Base-by-base conservation (phyloP, 345 rosid species). In the Eucalyptus polyanthemos region DNA sequence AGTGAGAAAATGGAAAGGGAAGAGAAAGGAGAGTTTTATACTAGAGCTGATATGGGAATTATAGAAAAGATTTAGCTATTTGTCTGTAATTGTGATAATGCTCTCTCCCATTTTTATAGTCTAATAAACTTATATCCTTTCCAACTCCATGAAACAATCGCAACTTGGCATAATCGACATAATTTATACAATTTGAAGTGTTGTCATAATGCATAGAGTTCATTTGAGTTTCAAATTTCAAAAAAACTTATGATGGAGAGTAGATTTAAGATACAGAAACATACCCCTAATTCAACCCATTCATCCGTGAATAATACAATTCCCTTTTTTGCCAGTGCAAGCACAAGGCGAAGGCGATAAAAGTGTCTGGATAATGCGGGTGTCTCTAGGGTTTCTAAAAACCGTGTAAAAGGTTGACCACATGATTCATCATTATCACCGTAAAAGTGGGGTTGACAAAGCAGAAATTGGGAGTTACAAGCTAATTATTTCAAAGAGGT, bases 121-220 rank as follows among this genome's bases (percentile, higher is more conserved):
- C 13, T 72, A 34, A 34, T 72, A 13, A 19, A 17, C 14, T 9
- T 0, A 5, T 34, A 24, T 37, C 3, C 27, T 72, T 72, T 34
- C 8, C 0, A 34, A 9, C 7, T n/a, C 4, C 42, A 6, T 1
- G 14, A 34, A 34, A 72, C 25, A 34, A 17, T 3, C 2, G 0
- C 6, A 69, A 34, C 14, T 0, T 65, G 37, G 10, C 76, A 65
- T 65, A n/a, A 65, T 65, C 10, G 5, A 31, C 19, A 65, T 14
- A 5, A 65, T 14, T 13, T 65, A 65, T 65, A n/a, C 40, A 65
- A 65, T 65, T 14, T 7, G 17, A n/a, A 65, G 40, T 15, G 37
- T 4, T 65, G 76, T 14, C 3, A n/a, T 31, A 40, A n/a, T 65
- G 17, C 11, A 0, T n/a, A 15, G 17, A n/a, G 37, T n/a, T 65